Evolutionary conservation across 768 basidiomycete genomes (phyloP), one percentile per base, ranked within the genome.

Genomic region (Lentinus brumalis): DNA sequence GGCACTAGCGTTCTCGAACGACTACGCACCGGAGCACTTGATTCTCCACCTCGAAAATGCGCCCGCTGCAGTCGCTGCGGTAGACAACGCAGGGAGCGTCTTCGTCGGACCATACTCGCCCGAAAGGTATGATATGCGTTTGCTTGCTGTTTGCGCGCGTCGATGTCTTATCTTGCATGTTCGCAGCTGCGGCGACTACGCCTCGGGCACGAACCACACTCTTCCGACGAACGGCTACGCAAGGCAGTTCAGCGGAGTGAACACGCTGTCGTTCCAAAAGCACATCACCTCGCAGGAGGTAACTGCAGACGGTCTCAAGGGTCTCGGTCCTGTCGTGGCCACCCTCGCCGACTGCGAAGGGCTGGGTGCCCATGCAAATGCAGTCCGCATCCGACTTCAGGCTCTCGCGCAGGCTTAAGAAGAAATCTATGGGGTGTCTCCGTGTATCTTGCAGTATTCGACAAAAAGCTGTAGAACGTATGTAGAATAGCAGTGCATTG

Each of bases 141-240:
- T 60, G 52, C 32, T 4, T 16, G 30, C 0, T 50, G 44, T 41
- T 30, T 30, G 39, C 55, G 21, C 50, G 15, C 16, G 12, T 47
- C 14, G 16, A 12, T 52, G 41, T 54, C 55, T 21, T 60, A 62
- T 56, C 49, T 61, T 53, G 50, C 31, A 5, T 46, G 29, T 49
- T 40, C 50, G 40, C 67, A 98, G 96, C 67, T 98, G 94, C 74
- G 97, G 97, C 32, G 97, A 99, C 74, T 99, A 98, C 68, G 96
- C 96, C 6, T 98, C 96, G 0, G 97, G 97, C 18, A 98, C 97
- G 8, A 99, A 99, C 74, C 97, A 99, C 79, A 98, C 96, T 0
- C 80, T 99, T 26, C 96, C 96, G 40, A 97, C 93, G 10, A 94
- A 94, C 63, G 95, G 96, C 26, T 99, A 95, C 73, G 97, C 97